Evolutionary conservation across 257 asterid genomes (phyloP).

Genomic region (Striga asiatica): DNA sequence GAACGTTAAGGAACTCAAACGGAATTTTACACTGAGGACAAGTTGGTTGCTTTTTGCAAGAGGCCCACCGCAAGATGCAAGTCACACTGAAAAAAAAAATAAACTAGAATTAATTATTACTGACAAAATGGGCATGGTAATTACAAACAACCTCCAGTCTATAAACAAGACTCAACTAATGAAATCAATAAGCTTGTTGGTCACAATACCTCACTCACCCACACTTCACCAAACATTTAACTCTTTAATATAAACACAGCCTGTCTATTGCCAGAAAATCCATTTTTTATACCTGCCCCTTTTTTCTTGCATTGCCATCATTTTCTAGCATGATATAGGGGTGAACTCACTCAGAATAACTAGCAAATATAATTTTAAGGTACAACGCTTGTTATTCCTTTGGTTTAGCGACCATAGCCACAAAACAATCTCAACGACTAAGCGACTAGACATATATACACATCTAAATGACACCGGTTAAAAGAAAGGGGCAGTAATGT

Average conservation of each 20-base stretch:
- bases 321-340: neutral
- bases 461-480: neutral
- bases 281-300: too few relatives aligned
- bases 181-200: too few relatives aligned
- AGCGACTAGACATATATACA: neutral
- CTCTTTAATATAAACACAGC: too few relatives aligned
- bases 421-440: neutral
- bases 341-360: neutral
- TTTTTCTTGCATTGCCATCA: too few relatives aligned
- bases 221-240: neutral
- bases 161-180: neutral
- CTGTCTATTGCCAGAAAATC: too few relatives aligned
- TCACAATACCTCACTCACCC: neutral
- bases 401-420: neutral
- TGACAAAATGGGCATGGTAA: neutral
- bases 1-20: slow-evolving; percentile 60
- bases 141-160: neutral
- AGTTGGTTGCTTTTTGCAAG: slow-evolving; percentile 61
- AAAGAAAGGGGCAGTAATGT: too few relatives aligned
- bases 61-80: slow-evolving; percentile 84
- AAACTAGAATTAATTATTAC: slow-evolving; percentile 1
- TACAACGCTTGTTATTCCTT: neutral
- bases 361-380: neutral
- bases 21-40: slow-evolving; percentile 84
- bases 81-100: slow-evolving; percentile 42